These are phyloP conservation scores for Linderina pennispora DNA, from an alignment of 192 early-diverging fungal species.

Conservation along the genomic window DNA sequence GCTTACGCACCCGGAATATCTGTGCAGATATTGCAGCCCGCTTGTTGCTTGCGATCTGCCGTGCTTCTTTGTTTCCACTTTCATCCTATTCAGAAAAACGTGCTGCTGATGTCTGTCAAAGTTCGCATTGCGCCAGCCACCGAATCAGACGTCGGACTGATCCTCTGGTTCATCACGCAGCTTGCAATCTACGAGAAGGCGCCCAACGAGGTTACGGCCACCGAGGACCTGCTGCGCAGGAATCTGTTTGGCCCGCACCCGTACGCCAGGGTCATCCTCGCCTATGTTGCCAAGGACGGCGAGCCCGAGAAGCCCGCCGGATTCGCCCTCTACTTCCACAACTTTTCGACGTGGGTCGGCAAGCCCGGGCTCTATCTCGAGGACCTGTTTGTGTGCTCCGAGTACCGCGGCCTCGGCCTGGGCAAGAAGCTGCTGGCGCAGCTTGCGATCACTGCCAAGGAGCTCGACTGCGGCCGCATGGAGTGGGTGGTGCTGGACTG, in stretches of 20 bases:
- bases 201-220: conserved; percentile 62
- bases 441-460: conserved; percentile 58
- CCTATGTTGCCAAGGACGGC: conserved; percentile 33
- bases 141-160: conserved; percentile 52
- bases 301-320: conserved; percentile 53
- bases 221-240: conserved; percentile 52
- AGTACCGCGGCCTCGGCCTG: conserved; percentile 59
- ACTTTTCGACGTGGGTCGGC: conserved; percentile 72
- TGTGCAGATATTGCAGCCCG: no score
- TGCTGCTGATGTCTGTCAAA: not conserved
- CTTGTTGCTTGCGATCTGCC: no score
- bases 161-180: conserved; percentile 63
- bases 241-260: conserved; percentile 61
- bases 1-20: no score
- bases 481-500: conserved; percentile 86
- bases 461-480: conserved; percentile 64
- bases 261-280: conserved; percentile 66
- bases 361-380: conserved; percentile 79
- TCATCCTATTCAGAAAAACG: no score
- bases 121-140: conserved; percentile 44
- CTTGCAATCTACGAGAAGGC: conserved; percentile 78
- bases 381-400: conserved; percentile 67
- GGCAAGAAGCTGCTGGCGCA: conserved; percentile 64
- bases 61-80: no score
- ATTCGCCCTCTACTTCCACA: conserved; percentile 81